These are phyloP conservation scores for Cordyceps tenuipes DNA, from an alignment of 2,329 filamentous ascomycete species.

Conservation along the genomic window DNA sequence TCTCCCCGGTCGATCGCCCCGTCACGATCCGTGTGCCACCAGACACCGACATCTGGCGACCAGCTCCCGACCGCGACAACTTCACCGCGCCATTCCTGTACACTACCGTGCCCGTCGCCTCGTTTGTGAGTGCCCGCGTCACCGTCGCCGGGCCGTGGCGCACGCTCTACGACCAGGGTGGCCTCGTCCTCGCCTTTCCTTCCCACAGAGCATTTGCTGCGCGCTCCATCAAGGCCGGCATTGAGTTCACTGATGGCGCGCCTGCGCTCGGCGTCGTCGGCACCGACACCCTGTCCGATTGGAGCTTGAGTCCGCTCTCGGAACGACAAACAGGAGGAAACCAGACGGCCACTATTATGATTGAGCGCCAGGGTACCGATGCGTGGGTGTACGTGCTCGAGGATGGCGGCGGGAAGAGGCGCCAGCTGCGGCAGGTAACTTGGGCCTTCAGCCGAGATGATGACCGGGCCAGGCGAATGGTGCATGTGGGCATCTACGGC, in stretches of 20 bases:
- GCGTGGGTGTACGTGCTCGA: slow-evolving; percentile 16
- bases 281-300: slow-evolving; percentile 15
- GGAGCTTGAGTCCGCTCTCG: slow-evolving; percentile 14
- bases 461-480: slow-evolving; percentile 7
- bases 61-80: slow-evolving; percentile 11
- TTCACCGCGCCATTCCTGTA: slow-evolving; percentile 16
- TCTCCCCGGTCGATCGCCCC: slow-evolving; percentile 11
- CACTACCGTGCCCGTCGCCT: slow-evolving; percentile 9
- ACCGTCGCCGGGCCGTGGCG: slow-evolving; percentile 14
- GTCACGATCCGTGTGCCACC: slow-evolving; percentile 14
- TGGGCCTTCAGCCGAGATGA: slow-evolving; percentile 15
- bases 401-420: not conserved
- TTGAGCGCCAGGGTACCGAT: slow-evolving; percentile 14
- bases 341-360: slow-evolving; percentile 11
- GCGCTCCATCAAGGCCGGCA: slow-evolving; percentile 16
- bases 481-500: slow-evolving; percentile 14
- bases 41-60: slow-evolving; percentile 16
- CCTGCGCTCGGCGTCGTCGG: slow-evolving; percentile 14
- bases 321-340: slow-evolving; percentile 11
- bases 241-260: slow-evolving; percentile 14
- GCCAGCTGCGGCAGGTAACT: slow-evolving; percentile 14
- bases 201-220: not conserved
- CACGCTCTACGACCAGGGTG: slow-evolving; percentile 17
- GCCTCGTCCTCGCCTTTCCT: slow-evolving; percentile 13
- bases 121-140: slow-evolving; percentile 14